Conservation (phyloP, 768 basidiomycete species). For the Lentinula edodes region DNA sequence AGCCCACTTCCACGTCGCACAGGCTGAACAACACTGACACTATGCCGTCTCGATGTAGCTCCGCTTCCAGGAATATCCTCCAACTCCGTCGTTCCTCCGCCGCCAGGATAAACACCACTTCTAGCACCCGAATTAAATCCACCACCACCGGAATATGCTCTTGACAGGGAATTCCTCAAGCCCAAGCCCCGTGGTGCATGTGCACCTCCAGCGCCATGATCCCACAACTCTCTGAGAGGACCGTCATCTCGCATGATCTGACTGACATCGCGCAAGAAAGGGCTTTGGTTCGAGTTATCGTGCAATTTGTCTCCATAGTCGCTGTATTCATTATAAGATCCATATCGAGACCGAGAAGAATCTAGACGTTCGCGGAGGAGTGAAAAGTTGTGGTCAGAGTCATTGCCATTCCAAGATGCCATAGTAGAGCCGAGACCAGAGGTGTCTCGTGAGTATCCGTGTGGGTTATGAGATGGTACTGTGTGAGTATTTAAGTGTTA, state of each 20-base stretch:
- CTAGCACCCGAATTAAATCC: neutral
- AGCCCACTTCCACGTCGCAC: constrained; percentile 48
- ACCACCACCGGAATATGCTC: constrained; percentile 2
- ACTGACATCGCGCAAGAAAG: constrained; percentile 79
- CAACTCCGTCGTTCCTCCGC: neutral
- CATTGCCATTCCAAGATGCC: constrained; percentile 53
- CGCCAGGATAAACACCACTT: constrained; percentile 1
- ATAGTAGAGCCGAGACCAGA: constrained; percentile 27
- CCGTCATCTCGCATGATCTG: constrained; percentile 74
- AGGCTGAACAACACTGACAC: constrained; percentile 82
- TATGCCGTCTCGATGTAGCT: constrained; percentile 77
- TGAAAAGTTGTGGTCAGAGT: constrained; percentile 15
- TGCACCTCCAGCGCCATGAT: constrained; percentile 22
- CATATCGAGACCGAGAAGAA: constrained; percentile 22
- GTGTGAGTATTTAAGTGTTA: neutral
- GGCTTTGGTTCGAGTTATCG: constrained; percentile 75
- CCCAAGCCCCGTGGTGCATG: neutral
- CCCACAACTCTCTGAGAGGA: constrained; percentile 70
- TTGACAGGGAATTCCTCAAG: neutral
- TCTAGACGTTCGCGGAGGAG: constrained; percentile 52
- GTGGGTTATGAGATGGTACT: neutral
- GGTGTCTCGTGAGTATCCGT: constrained; percentile 6
- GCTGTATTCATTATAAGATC: neutral
- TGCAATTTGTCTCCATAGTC: constrained; percentile 6
- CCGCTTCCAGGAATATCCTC: constrained; percentile 48